phyloP scores from a whole-genome alignment of 1,139 yeast species.

The Blastobotrys elegans region DNA sequence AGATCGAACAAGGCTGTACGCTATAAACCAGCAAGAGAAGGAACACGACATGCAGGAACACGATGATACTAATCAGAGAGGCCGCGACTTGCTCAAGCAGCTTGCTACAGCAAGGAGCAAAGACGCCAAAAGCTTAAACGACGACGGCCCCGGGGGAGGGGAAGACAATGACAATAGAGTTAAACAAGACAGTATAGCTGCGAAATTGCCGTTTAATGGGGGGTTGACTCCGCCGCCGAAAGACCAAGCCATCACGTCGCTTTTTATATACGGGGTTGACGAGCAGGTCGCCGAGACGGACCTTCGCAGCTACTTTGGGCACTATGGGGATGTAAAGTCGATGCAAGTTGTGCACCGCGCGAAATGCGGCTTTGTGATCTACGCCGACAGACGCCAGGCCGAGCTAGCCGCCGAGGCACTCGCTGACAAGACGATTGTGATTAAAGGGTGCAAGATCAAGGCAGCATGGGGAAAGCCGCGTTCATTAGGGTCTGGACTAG shows the following conservation, averaged over 20 bases:
- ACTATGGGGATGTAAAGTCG: constrained; percentile 43
- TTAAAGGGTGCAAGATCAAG: constrained; percentile 50
- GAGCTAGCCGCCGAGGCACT: constrained; percentile 44
- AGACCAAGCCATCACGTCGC: constrained; percentile 43
- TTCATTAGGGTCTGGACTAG: constrained; percentile 44
- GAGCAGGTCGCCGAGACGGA: constrained; percentile 61
- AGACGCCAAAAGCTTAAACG: background rate
- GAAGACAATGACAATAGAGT: constrained; percentile 24
- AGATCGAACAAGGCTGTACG: constrained; percentile 11
- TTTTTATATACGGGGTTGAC: constrained; percentile 70
- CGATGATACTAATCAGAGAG: constrained; percentile 30
- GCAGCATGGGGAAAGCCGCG: constrained; percentile 63
- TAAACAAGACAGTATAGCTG: constrained; percentile 31
- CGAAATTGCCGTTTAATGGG: constrained; percentile 60
- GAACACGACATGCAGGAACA: constrained; percentile 10
- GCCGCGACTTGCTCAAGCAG: constrained; percentile 37
- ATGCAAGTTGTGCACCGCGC: constrained; percentile 56
- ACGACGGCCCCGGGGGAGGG: constrained; percentile 7
- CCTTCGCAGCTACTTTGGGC: constrained; percentile 45
- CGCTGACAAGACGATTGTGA: constrained; percentile 33
- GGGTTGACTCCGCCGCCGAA: constrained; percentile 42
- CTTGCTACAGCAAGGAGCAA: constrained; percentile 36
- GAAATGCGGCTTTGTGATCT: constrained; percentile 60
- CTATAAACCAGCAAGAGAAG: constrained; percentile 8
- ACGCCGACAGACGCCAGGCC: constrained; percentile 47